phyloP scores from a whole-genome alignment of 768 basidiomycete species.

The Lactarius pseudohatsudake region DNA sequence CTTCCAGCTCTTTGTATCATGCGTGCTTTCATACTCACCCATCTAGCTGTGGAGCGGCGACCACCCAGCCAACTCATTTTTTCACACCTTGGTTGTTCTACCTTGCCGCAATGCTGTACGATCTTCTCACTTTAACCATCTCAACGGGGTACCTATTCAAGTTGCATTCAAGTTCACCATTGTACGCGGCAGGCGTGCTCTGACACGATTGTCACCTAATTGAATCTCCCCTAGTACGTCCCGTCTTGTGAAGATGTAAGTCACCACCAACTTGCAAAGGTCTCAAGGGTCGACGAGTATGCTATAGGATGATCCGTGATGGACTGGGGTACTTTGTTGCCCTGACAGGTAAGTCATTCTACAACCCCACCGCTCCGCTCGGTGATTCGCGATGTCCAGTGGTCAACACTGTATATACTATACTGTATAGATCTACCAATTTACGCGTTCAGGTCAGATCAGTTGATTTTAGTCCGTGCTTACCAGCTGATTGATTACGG shows the following conservation, averaged over 20 bases:
- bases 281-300: not conserved
- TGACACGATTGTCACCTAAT: not conserved
- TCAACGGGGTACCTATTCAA: slow-evolving; percentile 54
- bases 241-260: slow-evolving; percentile 33
- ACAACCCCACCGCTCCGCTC: not conserved
- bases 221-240: slow-evolving; percentile 26
- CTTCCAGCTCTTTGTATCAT: not conserved
- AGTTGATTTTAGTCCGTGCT: not conserved
- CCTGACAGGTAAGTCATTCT: slow-evolving; percentile 44
- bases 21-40: not conserved
- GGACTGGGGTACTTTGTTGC: slow-evolving; percentile 63
- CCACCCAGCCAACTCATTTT: slow-evolving; percentile 22
- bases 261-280: not conserved
- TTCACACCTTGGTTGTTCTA: slow-evolving; percentile 59
- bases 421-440: slow-evolving; percentile 31
- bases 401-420: slow-evolving; percentile 32
- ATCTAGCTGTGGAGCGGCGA: slow-evolving; percentile 49
- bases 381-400: slow-evolving; percentile 16
- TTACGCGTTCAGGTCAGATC: slow-evolving; percentile 24
- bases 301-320: slow-evolving; percentile 61
- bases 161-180: slow-evolving; percentile 42
- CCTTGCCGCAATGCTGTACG: slow-evolving; percentile 55
- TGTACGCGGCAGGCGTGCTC: slow-evolving; percentile 20
- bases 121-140: slow-evolving; percentile 49
- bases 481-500: not conserved